Base-by-base conservation (phyloP, 2,329 filamentous ascomycete genomes). In the Trematosphaeria pertusa region DNA sequence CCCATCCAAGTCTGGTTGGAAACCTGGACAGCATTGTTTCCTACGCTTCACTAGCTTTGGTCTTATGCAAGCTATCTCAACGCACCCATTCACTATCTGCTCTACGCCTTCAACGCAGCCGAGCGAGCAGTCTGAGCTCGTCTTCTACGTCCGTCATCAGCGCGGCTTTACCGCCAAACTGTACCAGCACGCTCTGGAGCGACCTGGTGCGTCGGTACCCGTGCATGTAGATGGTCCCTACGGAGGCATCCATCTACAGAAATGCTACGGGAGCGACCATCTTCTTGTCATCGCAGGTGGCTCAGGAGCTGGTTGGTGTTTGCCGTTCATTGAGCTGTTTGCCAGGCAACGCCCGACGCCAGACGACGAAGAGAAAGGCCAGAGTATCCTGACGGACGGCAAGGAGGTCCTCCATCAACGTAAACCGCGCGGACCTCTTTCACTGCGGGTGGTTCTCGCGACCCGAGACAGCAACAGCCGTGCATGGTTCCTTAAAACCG, bases 221-320 rank as follows among this genome's bases (percentile, higher is more conserved):
- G 78, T 85, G 0, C 61, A 83, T 1, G 50, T 86, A 1, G 83
- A 86, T 31, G 83, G 83, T 0, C 83, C 83, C 0, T 85, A 85
- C 46, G 81, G 83, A 0, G 82, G 82, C 0, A 61, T 82, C 14
- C 72, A 73, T 35, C 26, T 55, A 19, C 37, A 51, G 12, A 38
- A 40, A 14, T 46, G 48, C 8, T 59, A 76, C 11, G 54, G 62
- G 0, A 63, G 64, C 0, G 75, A 81, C 37, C 66, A 65, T 6
- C 62, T 70, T 0, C 59, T 86, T 0, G 62, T 84, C 12, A 64
- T 85, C 3, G 78, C 78, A 0, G 82, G 83, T 8, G 83, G 83
- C 0, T 80, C 82, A 0, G 83, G 83, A 1, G 79, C 77, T 2
- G 80, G 80, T 0, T 81, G 79, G 62, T 74, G 75, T 1, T 59